Conservation (phyloP, 2,329 filamentous ascomycete species). For the Exophiala aquamarina region DNA sequence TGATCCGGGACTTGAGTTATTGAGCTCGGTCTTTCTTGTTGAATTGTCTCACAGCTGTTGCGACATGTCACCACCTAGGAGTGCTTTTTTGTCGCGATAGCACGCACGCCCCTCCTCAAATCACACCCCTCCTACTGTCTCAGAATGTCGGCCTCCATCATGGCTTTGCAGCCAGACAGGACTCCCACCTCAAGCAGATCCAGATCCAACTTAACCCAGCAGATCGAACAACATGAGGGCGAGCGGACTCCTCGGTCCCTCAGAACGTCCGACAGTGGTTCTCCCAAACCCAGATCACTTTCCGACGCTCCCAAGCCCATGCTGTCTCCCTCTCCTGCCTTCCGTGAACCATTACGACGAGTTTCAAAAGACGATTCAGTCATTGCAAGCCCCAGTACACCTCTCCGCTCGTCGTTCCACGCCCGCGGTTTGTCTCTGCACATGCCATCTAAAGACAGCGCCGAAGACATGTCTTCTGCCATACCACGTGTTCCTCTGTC, state of each 20-base stretch:
- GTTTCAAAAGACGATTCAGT: slow-evolving; percentile 66
- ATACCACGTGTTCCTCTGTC: slow-evolving; percentile 69
- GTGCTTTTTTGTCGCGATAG: too few species aligned
- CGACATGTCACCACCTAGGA: too few species aligned
- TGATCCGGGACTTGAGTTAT: too few species aligned
- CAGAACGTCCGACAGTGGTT: slow-evolving; percentile 2
- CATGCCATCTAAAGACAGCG: slow-evolving; percentile 55
- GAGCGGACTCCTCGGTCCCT: slow-evolving; percentile 24
- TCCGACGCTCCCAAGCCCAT: slow-evolving; percentile 64
- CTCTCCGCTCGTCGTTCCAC: slow-evolving; percentile 66
- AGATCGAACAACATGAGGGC: slow-evolving; percentile 25
- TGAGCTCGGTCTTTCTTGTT: too few species aligned
- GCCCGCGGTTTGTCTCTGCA: slow-evolving; percentile 68
- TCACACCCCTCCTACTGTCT: too few species aligned
- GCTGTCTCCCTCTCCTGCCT: slow-evolving; percentile 60
- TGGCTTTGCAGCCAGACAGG: slow-evolving; percentile 15
- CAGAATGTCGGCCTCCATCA: slow-evolving; percentile 24
- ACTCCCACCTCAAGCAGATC: slow-evolving; percentile 21
- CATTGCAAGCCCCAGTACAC: slow-evolving; percentile 65
- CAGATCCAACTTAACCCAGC: slow-evolving; percentile 21
- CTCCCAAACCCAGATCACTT: slow-evolving; percentile 55
- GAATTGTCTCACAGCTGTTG: too few species aligned
- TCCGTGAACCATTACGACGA: slow-evolving; percentile 53
- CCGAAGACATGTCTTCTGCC: slow-evolving; percentile 45
- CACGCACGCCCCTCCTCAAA: too few species aligned